phyloP scores from a whole-genome alignment of 352 stramenopile species.

The Lagenidium sp. region DNA sequence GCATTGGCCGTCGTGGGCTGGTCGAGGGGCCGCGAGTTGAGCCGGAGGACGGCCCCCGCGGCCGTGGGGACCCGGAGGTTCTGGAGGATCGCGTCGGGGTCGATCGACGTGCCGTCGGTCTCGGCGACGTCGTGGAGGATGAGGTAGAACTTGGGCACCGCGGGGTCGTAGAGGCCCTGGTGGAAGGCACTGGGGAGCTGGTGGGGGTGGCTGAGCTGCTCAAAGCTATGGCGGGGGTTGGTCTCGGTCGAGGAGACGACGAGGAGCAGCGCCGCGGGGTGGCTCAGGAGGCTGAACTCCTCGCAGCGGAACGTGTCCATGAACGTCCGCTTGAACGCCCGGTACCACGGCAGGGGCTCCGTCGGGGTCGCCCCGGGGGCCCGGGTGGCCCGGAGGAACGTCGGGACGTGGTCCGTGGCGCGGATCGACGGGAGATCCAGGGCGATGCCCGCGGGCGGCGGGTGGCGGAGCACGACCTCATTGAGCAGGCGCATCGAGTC shows the following conservation, averaged over 20 bases:
- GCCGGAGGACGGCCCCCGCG: constrained; percentile 42
- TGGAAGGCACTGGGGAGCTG: constrained; percentile 55
- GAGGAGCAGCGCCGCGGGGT: constrained; percentile 65
- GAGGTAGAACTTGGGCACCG: constrained; percentile 83
- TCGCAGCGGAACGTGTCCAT: constrained; percentile 81
- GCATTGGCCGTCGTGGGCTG: constrained; percentile 16
- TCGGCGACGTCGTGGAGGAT: constrained; percentile 81
- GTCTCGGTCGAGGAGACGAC: constrained; percentile 77
- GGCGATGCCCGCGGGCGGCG: constrained; percentile 31
- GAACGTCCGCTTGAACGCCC: constrained; percentile 64
- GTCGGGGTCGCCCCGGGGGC: constrained; percentile 22
- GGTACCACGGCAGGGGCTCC: constrained; percentile 73
- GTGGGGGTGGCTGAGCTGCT: constrained; percentile 38
- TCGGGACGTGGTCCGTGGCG: constrained; percentile 51
- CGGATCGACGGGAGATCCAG: constrained; percentile 52
- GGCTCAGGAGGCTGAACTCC: constrained; percentile 65
- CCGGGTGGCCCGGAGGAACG: constrained; percentile 52
- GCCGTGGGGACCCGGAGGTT: constrained; percentile 47
- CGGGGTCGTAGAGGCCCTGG: constrained; percentile 69
- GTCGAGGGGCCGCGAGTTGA: constrained; percentile 55
- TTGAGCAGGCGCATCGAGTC: constrained; percentile 58
- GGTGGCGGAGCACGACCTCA: constrained; percentile 44
- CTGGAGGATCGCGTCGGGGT: constrained; percentile 63
- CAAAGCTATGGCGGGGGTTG: constrained; percentile 68
- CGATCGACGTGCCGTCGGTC: constrained; percentile 69